Conservation (phyloP, 345 rosid species). For the Mercurialis annua region DNA sequence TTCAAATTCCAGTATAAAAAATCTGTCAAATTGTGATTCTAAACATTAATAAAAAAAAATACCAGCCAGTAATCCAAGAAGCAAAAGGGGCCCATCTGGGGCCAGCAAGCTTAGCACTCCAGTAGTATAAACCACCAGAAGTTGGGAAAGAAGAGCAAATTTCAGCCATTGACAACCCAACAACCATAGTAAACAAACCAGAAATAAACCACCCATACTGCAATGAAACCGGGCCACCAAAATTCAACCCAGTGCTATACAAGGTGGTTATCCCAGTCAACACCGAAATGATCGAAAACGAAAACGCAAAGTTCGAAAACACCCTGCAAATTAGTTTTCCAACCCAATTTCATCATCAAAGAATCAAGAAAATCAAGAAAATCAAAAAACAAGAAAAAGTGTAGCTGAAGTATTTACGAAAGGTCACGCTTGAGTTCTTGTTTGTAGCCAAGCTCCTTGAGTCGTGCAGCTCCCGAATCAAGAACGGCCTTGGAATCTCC, state of each 20-base stretch:
- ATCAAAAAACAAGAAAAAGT: not conserved
- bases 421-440: constrained; percentile 97
- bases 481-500: constrained; percentile 24
- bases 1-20: too few species aligned
- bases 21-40: too few species aligned
- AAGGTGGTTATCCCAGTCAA: constrained; percentile 93
- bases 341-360: constrained; percentile 7
- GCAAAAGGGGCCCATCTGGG: constrained; percentile 88
- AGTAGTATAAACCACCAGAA: constrained; percentile 94
- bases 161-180: constrained; percentile 90
- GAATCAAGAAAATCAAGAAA: not conserved
- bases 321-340: constrained; percentile 46
- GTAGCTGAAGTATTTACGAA: constrained; percentile 48
- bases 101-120: constrained; percentile 99
- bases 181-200: constrained; percentile 78
- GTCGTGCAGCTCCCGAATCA: constrained; percentile 73
- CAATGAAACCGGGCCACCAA: constrained; percentile 76
- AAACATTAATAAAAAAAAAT: constrained; percentile 4
- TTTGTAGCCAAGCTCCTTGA: constrained; percentile 88
- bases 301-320: constrained; percentile 88
- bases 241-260: constrained; percentile 69
- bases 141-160: constrained; percentile 96
- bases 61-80: constrained; percentile 98
- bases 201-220: constrained; percentile 90
- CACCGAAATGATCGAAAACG: constrained; percentile 88